Evolutionary conservation across 306 rosid species (phyloP).

Genomic region (Pueraria montana): DNA sequence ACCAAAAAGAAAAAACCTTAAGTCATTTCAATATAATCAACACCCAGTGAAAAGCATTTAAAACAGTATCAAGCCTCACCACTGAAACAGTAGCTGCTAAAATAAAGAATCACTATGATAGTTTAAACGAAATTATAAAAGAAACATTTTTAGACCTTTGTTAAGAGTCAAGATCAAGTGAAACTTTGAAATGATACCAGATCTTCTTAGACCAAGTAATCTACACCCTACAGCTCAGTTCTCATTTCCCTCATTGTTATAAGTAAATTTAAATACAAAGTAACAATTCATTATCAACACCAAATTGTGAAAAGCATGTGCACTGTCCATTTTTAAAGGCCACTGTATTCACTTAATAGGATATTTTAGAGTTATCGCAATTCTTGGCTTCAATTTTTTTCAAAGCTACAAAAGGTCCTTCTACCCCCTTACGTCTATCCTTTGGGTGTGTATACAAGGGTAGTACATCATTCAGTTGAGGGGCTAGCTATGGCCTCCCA

Average conservation of each 20-base stretch:
- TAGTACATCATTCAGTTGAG: background rate
- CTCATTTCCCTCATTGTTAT: background rate
- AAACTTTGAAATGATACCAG: background rate
- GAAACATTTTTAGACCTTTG: background rate
- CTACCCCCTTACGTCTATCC: constrained; percentile 11
- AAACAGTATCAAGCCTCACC: constrained; percentile 7
- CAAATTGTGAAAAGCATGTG: background rate
- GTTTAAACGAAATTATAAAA: background rate
- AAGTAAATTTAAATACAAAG: background rate
- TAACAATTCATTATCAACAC: background rate
- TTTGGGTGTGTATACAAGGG: background rate
- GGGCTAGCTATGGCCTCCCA: constrained; percentile 11
- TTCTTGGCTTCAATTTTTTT: constrained; percentile 12
- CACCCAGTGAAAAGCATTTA: constrained; percentile 24
- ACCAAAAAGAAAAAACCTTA: background rate
- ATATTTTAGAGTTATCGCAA: background rate
- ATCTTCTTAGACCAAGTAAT: background rate
- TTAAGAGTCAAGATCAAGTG: background rate
- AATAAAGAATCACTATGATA: constrained; percentile 12
- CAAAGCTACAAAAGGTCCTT: constrained; percentile 20
- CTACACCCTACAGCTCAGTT: background rate
- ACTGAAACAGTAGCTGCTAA: constrained; percentile 22
- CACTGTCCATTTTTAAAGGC: constrained; percentile 2
- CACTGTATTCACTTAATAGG: constrained; percentile 3
- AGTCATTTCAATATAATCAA: constrained; percentile 17